These are phyloP conservation scores for Colletotrichum acutatum DNA, from an alignment of 2,329 filamentous ascomycete genomes.

Conservation along the genomic window DNA sequence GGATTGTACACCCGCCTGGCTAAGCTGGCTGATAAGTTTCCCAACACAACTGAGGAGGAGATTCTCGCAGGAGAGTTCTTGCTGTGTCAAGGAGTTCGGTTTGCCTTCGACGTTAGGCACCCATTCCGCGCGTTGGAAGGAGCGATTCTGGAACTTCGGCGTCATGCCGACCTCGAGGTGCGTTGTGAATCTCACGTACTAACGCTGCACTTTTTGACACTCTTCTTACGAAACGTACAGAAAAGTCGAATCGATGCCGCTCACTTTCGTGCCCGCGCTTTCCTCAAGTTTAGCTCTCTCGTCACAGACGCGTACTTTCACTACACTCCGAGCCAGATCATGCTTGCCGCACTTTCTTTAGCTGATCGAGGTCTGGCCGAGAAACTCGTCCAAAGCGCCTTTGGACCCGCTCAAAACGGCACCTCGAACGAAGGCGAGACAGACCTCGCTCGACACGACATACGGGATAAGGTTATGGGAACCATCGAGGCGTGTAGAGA, in stretches of 20 bases:
- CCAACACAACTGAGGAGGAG: slow-evolving; percentile 79
- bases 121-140: slow-evolving; percentile 91
- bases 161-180: slow-evolving; percentile 71
- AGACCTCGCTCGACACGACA: slow-evolving; percentile 38
- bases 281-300: slow-evolving; percentile 82
- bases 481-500: slow-evolving; percentile 62
- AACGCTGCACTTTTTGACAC: no score
- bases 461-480: slow-evolving; percentile 60
- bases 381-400: slow-evolving; percentile 55
- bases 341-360: slow-evolving; percentile 82
- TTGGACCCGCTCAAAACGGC: slow-evolving; percentile 16
- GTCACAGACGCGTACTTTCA: slow-evolving; percentile 98
- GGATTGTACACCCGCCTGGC: slow-evolving; percentile 76
- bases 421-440: slow-evolving; percentile 25
- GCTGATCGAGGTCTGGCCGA: slow-evolving; percentile 75
- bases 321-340: slow-evolving; percentile 93
- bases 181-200: slow-evolving; percentile 38
- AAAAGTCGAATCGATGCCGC: slow-evolving; percentile 65
- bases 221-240: slow-evolving; percentile 33
- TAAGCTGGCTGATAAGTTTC: slow-evolving; percentile 75
- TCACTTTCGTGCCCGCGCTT: slow-evolving; percentile 77
- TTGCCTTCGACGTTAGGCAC: slow-evolving; percentile 92
- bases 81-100: slow-evolving; percentile 90
- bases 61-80: slow-evolving; percentile 93
- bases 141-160: slow-evolving; percentile 82